Conservation (phyloP, 2,329 filamentous ascomycete genomes). For the Hypoxylon sp. region DNA sequence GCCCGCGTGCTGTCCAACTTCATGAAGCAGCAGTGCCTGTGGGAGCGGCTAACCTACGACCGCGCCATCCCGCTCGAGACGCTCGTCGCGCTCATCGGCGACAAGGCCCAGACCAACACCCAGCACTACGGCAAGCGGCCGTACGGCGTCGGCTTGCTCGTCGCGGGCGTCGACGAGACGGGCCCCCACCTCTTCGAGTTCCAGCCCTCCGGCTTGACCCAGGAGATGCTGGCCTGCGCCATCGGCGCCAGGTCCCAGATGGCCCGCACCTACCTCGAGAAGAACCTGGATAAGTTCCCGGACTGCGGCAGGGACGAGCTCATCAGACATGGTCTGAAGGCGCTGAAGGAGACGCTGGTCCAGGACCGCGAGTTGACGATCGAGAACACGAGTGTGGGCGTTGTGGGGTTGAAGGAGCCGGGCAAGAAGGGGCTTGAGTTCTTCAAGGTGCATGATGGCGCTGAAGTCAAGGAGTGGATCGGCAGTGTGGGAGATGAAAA, state of each 20-base stretch:
- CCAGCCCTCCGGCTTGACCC: conserved; percentile 94
- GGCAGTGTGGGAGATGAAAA: conserved; percentile 76
- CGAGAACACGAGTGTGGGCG: conserved; percentile 93
- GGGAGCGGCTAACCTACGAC: conserved; percentile 95
- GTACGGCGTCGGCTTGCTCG: conserved; percentile 93
- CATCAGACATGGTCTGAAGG: conserved; percentile 89
- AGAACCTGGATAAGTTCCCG: conserved; percentile 87
- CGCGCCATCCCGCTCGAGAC: conserved; percentile 91
- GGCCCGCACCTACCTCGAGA: conserved; percentile 96
- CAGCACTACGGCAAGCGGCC: conserved; percentile 97
- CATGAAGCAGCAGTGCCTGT: conserved; percentile 99
- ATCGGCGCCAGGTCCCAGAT: conserved; percentile 98
- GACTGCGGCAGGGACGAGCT: conserved; percentile 85
- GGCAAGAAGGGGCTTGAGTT: conserved; percentile 75
- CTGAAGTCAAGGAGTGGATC: conserved; percentile 87
- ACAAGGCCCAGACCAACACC: conserved; percentile 97
- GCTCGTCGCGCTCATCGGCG: conserved; percentile 91
- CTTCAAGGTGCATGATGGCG: conserved; percentile 92
- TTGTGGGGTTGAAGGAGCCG: conserved; percentile 76
- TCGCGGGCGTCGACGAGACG: conserved; percentile 93
- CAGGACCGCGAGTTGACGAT: conserved; percentile 98
- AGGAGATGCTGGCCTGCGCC: conserved; percentile 96
- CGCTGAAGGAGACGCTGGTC: conserved; percentile 93
- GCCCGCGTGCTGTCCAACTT: conserved; percentile 99
- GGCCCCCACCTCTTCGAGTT: conserved; percentile 99